Base-by-base conservation (phyloP, 345 rosid genomes). In the Hibiscus tridactylites region DNA sequence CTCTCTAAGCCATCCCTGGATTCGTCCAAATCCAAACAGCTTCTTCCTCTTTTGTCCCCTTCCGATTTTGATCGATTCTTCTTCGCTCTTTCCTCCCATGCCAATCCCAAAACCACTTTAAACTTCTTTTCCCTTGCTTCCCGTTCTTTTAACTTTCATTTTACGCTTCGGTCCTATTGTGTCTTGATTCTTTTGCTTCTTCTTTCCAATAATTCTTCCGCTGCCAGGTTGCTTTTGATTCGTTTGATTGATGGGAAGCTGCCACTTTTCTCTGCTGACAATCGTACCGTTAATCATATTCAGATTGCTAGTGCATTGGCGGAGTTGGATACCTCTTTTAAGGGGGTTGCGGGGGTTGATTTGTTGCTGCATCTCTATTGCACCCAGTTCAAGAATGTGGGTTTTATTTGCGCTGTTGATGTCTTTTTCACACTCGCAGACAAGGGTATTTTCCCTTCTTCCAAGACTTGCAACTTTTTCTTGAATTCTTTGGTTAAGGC, bases 111-210 rank as follows among this genome's bases (percentile, higher is more conserved):
- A 80, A 86, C 97, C 28, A 75, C 85, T 73, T 74, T 88, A 58
- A 71, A 79, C n/a, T 90, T 92, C 72, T 92, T 92, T 58, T 77
- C 84, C 46, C 82, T 85, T 68, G 96, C 96, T 1, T 81, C 88
- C 3, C 75, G 75, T 61, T 72, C 83, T 8, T 87, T 77, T 39
- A 78, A 80, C 53, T 90, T 87, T 76, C 84, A 65, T n/a, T 90
- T 92, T 79, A 90, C 88, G 2, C 83, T 82, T 64, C 85, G 87
- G 37, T 87, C 94, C 61, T 90, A 87, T 79, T 90, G 88, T 73
- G 71, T 88, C 70, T 70, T 90, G 82, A 75, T 92, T 67, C 83
- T 81, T 46, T 78, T 85, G 77, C 86, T 90, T 73, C 75, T 88
- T 62, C 76, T 72, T 21, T 63, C 82, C 53, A 77, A 81, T 69